Percentiles rank a stretch among this genome's conserved stretches.
These are phyloP conservation scores for Zygosaccharomyces lentus DNA, from an alignment of 805 yeast species.

Conservation along the genomic window DNA sequence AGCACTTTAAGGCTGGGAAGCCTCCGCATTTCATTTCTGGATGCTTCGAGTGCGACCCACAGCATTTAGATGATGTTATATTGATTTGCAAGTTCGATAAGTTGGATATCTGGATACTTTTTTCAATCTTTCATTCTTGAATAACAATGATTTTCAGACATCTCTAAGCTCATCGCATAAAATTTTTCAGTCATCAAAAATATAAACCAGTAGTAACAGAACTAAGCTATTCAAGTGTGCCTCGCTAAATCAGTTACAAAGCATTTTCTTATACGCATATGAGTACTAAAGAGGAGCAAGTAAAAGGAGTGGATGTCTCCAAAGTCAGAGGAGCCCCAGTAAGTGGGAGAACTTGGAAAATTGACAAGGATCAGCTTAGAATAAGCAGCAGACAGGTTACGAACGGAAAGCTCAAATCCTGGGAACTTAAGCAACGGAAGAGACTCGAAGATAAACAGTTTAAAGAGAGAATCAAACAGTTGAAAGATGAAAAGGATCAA, in stretches of 20 bases:
- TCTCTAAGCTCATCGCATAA: constrained; percentile 12
- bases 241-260: background rate
- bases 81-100: background rate
- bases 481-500: constrained; percentile 74
- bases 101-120: background rate
- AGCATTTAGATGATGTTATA: background rate
- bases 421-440: constrained; percentile 64
- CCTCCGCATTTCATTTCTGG: constrained; percentile 1
- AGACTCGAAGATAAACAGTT: constrained; percentile 60
- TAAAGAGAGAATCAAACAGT: constrained; percentile 62
- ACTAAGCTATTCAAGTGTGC: background rate
- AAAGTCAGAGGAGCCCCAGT: constrained; percentile 45
- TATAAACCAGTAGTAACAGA: background rate
- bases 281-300: constrained; percentile 7
- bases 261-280: background rate
- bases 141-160: constrained; percentile 4
- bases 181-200: constrained; percentile 7
- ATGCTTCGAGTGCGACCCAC: background rate
- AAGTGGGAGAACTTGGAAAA: constrained; percentile 74
- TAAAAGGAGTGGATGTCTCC: constrained; percentile 4
- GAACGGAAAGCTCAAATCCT: constrained; percentile 43
- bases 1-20: background rate
- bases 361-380: constrained; percentile 62
- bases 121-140: background rate
- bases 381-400: constrained; percentile 56